Evolutionary conservation across 2,329 filamentous ascomycete genomes (phyloP), one percentile per base, ranked within the genome.

Genomic region (Fusarium multiceps): DNA sequence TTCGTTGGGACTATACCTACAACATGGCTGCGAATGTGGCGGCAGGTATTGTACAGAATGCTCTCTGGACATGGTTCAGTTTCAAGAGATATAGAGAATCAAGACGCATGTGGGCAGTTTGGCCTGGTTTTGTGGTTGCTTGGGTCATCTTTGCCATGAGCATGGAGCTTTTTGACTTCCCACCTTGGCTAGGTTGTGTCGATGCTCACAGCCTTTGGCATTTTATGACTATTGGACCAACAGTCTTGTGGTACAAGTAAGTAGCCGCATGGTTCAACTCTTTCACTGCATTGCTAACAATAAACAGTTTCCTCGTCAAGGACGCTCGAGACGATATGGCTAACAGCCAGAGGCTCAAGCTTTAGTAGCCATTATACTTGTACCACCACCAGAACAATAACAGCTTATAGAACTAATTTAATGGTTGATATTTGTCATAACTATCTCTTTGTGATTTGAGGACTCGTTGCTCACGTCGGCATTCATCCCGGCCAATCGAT

Each of bases 181-280:
- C 96, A 56, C 96, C 96, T 4, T 86, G 92, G 82, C 85, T 88
- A 79, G 92, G 93, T 10, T 89, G 91, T 79, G 81, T 99, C 53
- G 96, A 99, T 84, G 96, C 96, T 6, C 96, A 99, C 82, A 94
- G 93, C 76, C 80, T 99, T 68, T 99, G 96, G 96, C 96, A 99
- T 86, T 79, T 97, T 66, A 93, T 94, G 59, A 99, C 96, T 0
- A 95, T 99, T 53, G 87, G 88, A 32, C 96, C 96, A 12, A 93
- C 93, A 1, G 84, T 96, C 51, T 87, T 97, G 84, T 98, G 93
- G 93, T 99, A 99, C 80, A 94, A 92, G 94, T 98, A 83, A 85
- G 93, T 90, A 60, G 21, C n/a, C 32, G n/a, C 64, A 49, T 4
- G 7, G 27, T 11, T 25, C n/a, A 11, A 28, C 2, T 42, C 2